Percentiles rank a stretch among this genome's conserved stretches.
These are phyloP conservation scores for Backusella mclennaniae DNA, from an alignment of 192 early-diverging fungal genomes.

Conservation along the genomic window DNA sequence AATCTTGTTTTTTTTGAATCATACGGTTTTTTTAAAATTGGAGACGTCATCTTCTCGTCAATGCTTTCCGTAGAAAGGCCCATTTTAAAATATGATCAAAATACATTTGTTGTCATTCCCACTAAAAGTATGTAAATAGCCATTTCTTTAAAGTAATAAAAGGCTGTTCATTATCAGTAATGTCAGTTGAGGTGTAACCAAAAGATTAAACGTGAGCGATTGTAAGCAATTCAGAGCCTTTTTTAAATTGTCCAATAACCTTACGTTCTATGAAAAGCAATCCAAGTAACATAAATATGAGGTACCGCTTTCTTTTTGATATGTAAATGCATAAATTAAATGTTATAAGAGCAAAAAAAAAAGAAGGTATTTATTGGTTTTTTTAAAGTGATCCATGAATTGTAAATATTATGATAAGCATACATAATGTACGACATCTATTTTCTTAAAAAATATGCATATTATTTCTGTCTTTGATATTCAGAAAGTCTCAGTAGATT, in stretches of 20 bases:
- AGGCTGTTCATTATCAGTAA: not conserved
- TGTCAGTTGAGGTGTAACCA: not conserved
- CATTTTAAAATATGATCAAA: not conserved
- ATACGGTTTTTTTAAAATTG: not conserved
- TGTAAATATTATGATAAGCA: not conserved
- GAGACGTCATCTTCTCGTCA: too few species aligned
- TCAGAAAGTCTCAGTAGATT: slow-evolving; percentile 88
- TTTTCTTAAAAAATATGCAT: not conserved
- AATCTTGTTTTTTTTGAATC: not conserved
- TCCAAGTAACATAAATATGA: too few species aligned
- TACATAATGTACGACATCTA: not conserved
- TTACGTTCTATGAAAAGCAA: too few species aligned
- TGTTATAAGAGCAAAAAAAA: not conserved
- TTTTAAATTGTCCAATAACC: not conserved
- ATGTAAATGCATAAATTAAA: not conserved
- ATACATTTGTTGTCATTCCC: not conserved
- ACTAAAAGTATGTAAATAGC: too few species aligned
- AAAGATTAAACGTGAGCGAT: not conserved
- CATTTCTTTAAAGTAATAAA: too few species aligned
- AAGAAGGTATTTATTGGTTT: too few species aligned
- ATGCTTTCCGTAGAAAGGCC: too few species aligned
- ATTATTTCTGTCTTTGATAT: slow-evolving; percentile 47
- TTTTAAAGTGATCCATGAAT: not conserved
- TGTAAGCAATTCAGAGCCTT: not conserved
- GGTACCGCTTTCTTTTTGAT: too few species aligned